These are phyloP conservation scores for Baorangia bicolor DNA, from an alignment of 768 basidiomycete genomes.

Conservation along the genomic window DNA sequence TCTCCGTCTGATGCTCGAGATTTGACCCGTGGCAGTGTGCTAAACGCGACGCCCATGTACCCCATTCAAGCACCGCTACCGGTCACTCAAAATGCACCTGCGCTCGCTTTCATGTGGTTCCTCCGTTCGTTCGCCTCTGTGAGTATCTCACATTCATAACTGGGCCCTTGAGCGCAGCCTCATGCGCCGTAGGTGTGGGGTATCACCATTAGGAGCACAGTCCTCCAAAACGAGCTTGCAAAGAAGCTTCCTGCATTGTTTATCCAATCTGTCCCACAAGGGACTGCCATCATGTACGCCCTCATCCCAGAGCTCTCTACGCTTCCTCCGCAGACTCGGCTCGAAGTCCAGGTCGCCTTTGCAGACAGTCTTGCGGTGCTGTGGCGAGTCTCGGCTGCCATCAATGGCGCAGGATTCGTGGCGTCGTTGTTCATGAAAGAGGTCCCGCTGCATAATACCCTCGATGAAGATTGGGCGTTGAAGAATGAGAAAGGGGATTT, in stretches of 20 bases:
- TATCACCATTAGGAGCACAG: conserved; percentile 44
- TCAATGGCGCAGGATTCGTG: conserved; percentile 17
- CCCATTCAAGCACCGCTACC: conserved; percentile 48
- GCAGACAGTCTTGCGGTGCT: conserved; percentile 37
- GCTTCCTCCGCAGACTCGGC: conserved; percentile 35
- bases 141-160: background rate
- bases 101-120: conserved; percentile 45
- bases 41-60: conserved; percentile 35
- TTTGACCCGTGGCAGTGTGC: background rate
- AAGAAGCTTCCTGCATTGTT: conserved; percentile 41
- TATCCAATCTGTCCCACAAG: conserved; percentile 32
- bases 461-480: conserved; percentile 6
- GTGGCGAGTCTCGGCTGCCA: conserved; percentile 43
- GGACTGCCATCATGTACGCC: conserved; percentile 42
- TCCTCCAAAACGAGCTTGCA: conserved; percentile 50
- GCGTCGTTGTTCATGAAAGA: conserved; percentile 5
- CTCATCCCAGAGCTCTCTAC: conserved; percentile 43
- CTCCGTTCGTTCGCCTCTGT: conserved; percentile 38
- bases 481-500: background rate
- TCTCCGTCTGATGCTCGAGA: background rate
- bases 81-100: conserved; percentile 40
- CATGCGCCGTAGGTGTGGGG: conserved; percentile 43
- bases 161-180: background rate
- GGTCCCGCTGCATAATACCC: background rate
- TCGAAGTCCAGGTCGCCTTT: conserved; percentile 42